Evolutionary conservation across 768 basidiomycete genomes (phyloP), one percentile per base, ranked within the genome.

Genomic region (Rhodocollybia butyracea): DNA sequence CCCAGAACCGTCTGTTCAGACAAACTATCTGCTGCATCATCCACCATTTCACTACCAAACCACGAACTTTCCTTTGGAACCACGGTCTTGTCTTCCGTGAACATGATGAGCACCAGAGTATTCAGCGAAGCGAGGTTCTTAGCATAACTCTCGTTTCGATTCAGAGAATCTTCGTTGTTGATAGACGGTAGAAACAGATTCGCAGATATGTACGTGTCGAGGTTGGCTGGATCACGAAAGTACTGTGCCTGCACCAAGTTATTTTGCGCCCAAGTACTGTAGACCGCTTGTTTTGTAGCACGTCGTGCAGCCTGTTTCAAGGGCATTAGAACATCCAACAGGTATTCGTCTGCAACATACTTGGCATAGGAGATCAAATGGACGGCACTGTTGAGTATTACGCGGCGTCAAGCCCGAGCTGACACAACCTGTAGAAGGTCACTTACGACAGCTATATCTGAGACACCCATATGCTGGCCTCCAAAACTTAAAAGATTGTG

Each of bases 221-320:
- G 68, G 39, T 81, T 82, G 15, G 66, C 66, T 8, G 88, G 83
- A 69, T 94, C 91, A 22, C 92, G 85, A 70, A 77, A 94, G 64
- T 94, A 94, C 65, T 94, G 92, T 1, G 92, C 92, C 89, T 89
- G 88, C 27, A 94, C 70, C 42, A 92, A 61, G 64, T 93, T 85
- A 26, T 75, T 64, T 65, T 94, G 92, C 0, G 84, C 89, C 88
- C 89, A 94, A 13, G 78, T 63, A 12, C 75, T 77, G 63, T 94
- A 94, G 12, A 88, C 85, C 10, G 84, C 86, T 17, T 75, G 69
- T 56, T 77, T 83, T 2, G 78, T 79, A 2, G 83, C 81, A 27
- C 80, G 76, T 30, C 86, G 78, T 24, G 87, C 87, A 31, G 85
- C 61, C 59, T 84, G n/a, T n/a, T n/a, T n/a, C n/a, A n/a, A n/a